These are phyloP conservation scores for Ambrosia hybrid DNA, from an alignment of 140 eudicot genomes.

Conservation along the genomic window DNA sequence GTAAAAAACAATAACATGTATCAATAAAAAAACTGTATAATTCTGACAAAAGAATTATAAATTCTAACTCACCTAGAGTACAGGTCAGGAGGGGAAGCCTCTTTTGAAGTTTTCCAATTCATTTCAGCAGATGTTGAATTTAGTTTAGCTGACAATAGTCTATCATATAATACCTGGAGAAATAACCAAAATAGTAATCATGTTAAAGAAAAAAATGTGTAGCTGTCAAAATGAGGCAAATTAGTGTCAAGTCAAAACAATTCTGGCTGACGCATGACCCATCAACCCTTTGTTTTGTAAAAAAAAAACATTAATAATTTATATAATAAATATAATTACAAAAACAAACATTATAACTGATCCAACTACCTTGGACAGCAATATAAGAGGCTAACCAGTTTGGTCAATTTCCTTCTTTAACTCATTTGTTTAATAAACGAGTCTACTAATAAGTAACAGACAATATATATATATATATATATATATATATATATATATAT, in stretches of 20 bases:
- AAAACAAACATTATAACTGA: background rate
- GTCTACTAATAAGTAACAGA: background rate
- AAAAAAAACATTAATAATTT: background rate
- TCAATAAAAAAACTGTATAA: background rate
- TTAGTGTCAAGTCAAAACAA: too few relatives aligned
- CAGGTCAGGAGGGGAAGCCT: slow-evolving; percentile 52
- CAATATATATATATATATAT: background rate
- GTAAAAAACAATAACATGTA: slow-evolving; percentile 19
- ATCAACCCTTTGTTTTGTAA: background rate
- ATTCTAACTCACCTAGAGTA: slow-evolving; percentile 62
- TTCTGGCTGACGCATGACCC: too few relatives aligned
- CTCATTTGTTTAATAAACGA: background rate
- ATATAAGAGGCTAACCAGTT: background rate
- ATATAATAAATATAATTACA: background rate
- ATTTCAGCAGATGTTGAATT: slow-evolving; percentile 56
- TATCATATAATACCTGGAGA: slow-evolving; percentile 70
- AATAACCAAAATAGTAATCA: slow-evolving; percentile 4
- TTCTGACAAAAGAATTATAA: background rate
- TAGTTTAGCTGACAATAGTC: slow-evolving; percentile 69
- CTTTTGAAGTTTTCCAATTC: slow-evolving; percentile 63
- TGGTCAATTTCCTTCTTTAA: background rate
- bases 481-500: too few relatives aligned
- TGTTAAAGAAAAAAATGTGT: slow-evolving; percentile 12
- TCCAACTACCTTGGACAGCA: background rate
- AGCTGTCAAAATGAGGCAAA: background rate